Percentiles rank a stretch among this genome's conserved stretches.
These are phyloP conservation scores for Aspergillus sp. DNA, from an alignment of 2,329 filamentous ascomycete genomes.

Conservation along the genomic window DNA sequence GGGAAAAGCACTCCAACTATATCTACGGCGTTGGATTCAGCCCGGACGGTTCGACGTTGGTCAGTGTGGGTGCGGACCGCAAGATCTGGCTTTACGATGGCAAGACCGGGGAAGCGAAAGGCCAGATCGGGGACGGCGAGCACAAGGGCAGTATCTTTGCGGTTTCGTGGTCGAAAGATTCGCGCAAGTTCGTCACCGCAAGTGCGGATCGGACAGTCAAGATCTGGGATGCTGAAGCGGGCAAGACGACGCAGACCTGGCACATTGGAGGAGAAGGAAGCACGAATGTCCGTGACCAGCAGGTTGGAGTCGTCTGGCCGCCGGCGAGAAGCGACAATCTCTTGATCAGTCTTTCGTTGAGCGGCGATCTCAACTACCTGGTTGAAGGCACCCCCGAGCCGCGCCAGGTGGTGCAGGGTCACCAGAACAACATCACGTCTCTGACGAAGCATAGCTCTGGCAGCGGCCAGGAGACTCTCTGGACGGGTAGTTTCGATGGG, in stretches of 20 bases:
- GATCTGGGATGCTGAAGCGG: slow-evolving; percentile 85
- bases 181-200: slow-evolving; percentile 81
- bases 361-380: slow-evolving; percentile 88
- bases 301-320: slow-evolving; percentile 92
- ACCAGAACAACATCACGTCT: slow-evolving; percentile 88
- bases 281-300: slow-evolving; percentile 76
- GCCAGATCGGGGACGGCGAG: slow-evolving; percentile 67
- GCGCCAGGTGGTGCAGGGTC: slow-evolving; percentile 73
- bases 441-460: slow-evolving; percentile 57
- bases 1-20: slow-evolving; percentile 80
- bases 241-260: slow-evolving; percentile 78
- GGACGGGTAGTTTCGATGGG: slow-evolving; percentile 91
- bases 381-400: slow-evolving; percentile 69
- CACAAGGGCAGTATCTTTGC: slow-evolving; percentile 93
- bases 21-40: slow-evolving; percentile 86
- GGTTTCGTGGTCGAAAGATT: slow-evolving; percentile 85
- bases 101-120: slow-evolving; percentile 83
- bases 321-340: slow-evolving; percentile 77
- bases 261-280: slow-evolving; percentile 72
- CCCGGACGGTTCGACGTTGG: slow-evolving; percentile 76
- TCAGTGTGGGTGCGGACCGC: slow-evolving; percentile 89
- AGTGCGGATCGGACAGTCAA: slow-evolving; percentile 94
- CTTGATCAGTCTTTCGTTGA: slow-evolving; percentile 84
- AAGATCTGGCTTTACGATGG: slow-evolving; percentile 94
- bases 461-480: slow-evolving; percentile 61